Percentiles rank a stretch among this genome's conserved stretches.
Conservation (phyloP, 345 rosid genomes). For the Melaleuca alternifolia region DNA sequence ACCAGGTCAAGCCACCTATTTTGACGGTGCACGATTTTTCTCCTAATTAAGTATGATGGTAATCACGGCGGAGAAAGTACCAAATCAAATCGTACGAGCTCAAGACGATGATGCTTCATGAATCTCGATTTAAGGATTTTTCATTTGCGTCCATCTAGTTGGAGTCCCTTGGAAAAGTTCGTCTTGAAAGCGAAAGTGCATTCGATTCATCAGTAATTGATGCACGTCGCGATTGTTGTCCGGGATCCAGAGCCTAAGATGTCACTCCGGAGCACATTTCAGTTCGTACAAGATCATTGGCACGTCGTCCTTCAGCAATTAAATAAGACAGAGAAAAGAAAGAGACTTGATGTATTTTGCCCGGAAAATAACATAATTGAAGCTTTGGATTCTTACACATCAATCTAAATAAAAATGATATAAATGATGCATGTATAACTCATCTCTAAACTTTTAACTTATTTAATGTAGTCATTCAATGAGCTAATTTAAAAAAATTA, state of each 20-base stretch:
- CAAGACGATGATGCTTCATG: background rate
- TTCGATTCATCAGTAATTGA: background rate
- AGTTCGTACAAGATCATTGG: too few relatives aligned
- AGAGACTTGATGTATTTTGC: background rate
- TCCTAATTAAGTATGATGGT: background rate
- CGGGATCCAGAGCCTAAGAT: background rate
- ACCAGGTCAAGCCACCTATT: background rate
- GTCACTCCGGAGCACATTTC: too few relatives aligned
- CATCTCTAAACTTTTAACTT: too few relatives aligned
- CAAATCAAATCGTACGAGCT: too few relatives aligned
- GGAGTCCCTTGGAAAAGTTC: background rate
- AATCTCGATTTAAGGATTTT: background rate
- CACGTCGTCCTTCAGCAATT: too few relatives aligned
- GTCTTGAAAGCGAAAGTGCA: background rate
- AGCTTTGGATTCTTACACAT: background rate
- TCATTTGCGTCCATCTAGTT: background rate
- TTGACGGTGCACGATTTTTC: background rate
- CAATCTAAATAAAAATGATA: background rate
- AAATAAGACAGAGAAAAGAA: too few relatives aligned
- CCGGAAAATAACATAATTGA: background rate
- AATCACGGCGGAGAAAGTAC: background rate
- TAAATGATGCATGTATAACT: background rate
- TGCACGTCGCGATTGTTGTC: background rate
- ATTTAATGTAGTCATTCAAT: too few relatives aligned
- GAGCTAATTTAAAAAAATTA: too few relatives aligned